phyloP scores from a whole-genome alignment of 805 yeast species.

The Ogataea allantospora region DNA sequence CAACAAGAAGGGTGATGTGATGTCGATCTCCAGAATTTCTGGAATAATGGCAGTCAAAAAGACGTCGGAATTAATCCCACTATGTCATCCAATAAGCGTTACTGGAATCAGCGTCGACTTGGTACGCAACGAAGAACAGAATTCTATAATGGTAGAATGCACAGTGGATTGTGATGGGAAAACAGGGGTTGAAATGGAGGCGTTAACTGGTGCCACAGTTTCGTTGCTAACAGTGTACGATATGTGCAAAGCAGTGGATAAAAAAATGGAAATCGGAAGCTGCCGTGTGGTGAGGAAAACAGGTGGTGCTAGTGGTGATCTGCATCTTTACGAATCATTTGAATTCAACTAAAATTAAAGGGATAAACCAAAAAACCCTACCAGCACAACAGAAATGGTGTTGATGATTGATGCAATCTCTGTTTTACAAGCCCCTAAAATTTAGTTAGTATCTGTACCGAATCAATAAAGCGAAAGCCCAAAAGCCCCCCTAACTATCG shows the following conservation, averaged over 20 bases:
- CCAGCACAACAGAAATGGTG: conserved; percentile 13
- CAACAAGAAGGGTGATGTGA: conserved; percentile 53
- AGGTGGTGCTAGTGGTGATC: conserved; percentile 42
- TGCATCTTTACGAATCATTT: conserved; percentile 2
- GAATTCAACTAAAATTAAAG: conserved; percentile 4
- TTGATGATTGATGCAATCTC: conserved; percentile 10
- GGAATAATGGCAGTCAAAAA: conserved; percentile 53
- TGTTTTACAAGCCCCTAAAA: conserved; percentile 13
- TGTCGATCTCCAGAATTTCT: conserved; percentile 46
- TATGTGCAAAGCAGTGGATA: conserved; percentile 59
- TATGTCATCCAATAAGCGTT: conserved; percentile 48
- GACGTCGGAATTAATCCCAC: conserved; percentile 46
- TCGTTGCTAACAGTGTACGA: conserved; percentile 50
- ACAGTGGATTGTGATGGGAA: conserved; percentile 46
- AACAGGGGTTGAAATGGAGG: conserved; percentile 62
- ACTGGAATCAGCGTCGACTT: conserved; percentile 41
- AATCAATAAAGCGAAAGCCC: conserved; percentile 3
- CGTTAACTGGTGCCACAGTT: conserved; percentile 44
- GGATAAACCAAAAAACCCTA: conserved; percentile 14
- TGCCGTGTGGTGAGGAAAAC: conserved; percentile 39
- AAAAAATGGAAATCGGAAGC: conserved; percentile 40
- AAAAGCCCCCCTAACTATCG: conserved; percentile 8
- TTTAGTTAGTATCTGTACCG: conserved; percentile 6
- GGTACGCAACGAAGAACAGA: conserved; percentile 18
- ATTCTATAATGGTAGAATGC: conserved; percentile 34